phyloP scores from a whole-genome alignment of 2,329 filamentous ascomycete genomes.

The Aspergillus sp. region DNA sequence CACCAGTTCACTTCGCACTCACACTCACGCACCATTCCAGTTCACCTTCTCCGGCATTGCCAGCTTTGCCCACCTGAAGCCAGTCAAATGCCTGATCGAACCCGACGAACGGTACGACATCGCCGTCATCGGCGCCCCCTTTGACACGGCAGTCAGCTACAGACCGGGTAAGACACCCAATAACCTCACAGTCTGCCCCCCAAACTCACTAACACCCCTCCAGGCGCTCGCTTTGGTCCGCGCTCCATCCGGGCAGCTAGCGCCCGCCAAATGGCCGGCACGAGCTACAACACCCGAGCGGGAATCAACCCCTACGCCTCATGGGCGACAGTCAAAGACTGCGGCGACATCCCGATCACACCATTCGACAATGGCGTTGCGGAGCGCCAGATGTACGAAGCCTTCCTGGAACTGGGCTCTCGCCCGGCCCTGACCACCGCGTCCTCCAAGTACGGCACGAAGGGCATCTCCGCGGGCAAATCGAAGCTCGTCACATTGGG shows the following conservation, averaged over 20 bases:
- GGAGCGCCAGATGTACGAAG: slow-evolving; percentile 78
- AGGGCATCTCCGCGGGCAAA: slow-evolving; percentile 38
- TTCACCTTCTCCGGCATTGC: slow-evolving; percentile 73
- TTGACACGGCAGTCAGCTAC: slow-evolving; percentile 73
- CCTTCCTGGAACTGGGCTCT: slow-evolving; percentile 68
- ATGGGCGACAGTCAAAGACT: slow-evolving; percentile 81
- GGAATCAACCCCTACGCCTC: slow-evolving; percentile 79
- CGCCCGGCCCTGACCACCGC: slow-evolving; percentile 41
- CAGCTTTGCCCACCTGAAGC: slow-evolving; percentile 70
- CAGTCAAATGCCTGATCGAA: slow-evolving; percentile 69
- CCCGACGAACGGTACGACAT: slow-evolving; percentile 68
- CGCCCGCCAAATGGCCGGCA: slow-evolving; percentile 74
- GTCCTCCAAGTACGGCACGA: slow-evolving; percentile 27
- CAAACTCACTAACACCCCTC: not conserved
- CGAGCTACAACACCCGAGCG: slow-evolving; percentile 80
- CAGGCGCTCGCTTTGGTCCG: slow-evolving; percentile 77
- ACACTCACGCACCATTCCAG: slow-evolving; percentile 32
- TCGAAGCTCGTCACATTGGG: slow-evolving; percentile 68
- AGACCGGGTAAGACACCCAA: slow-evolving; percentile 57
- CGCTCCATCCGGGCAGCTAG: slow-evolving; percentile 84
- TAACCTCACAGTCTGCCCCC: not conserved
- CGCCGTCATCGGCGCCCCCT: slow-evolving; percentile 70
- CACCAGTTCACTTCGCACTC: too few species aligned
- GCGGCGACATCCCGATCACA: slow-evolving; percentile 84
- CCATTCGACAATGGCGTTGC: slow-evolving; percentile 85